Base-by-base conservation (phyloP, 352 stramenopile species). In the Thraustochytrium striatum region DNA sequence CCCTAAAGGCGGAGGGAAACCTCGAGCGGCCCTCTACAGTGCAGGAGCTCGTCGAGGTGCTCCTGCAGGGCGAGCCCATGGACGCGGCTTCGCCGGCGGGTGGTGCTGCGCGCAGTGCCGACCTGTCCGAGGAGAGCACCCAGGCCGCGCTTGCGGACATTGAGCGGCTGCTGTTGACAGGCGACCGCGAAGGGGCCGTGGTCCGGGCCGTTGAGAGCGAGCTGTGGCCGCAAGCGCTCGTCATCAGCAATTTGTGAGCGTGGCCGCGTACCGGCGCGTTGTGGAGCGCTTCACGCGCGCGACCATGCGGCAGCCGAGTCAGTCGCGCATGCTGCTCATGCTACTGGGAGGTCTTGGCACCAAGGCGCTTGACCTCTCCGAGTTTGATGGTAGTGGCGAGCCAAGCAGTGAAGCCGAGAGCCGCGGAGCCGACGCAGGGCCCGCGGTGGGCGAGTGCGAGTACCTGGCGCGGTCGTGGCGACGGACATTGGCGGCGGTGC, bases 191-290 rank as follows among this genome's bases (percentile, higher is more conserved):
- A 25, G 65, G 65, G 7, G 65, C 65, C 25, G 65, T 75, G 8
- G 65, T 75, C n/a, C 44, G 52, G 30, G 65, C 65, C 1, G 47
- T 75, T 7, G 65, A 75, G 50, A 62, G 65, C 52, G 65, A 75
- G 47, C 65, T 75, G 8, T 75, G 65, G 65, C 41, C 65, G 5
- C 65, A 75, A 30, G 65, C 65, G 2, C 65, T 75, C 39, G 36
- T 75, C 35, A 75, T 75, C 25, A 75, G 65, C 39, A 75, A 75
- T 75, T 75, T 43, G 65, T 75, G 3, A 75, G 65, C 39, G 65
- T 75, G 11, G 65, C 65, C 3, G 65, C 65, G 5, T 75, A 75
- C 32, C 65, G 65, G 1, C 65, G 65, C 32, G 65, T 75, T 0
- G 65, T 75, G 47, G 65, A 75, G 47, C 39, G 65, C 0, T 75